Conservation (phyloP, 2,329 filamentous ascomycete genomes). For the Fusarium sambucinum region DNA sequence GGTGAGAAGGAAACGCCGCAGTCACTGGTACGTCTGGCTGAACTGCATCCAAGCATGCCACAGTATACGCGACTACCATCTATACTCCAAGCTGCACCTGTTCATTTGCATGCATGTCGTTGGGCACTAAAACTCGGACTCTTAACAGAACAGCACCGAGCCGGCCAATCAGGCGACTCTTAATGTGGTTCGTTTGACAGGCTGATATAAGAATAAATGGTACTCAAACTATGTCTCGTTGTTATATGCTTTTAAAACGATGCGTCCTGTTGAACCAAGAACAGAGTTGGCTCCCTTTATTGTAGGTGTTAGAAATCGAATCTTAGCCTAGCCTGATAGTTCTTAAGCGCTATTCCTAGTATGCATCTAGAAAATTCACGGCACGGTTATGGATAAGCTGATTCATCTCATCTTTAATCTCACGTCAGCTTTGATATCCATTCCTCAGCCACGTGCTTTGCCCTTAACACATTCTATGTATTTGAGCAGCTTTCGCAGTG, state of each 20-base stretch:
- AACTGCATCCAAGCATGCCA: background rate
- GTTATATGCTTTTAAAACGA: background rate
- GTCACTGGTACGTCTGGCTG: background rate
- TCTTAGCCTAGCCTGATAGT: background rate
- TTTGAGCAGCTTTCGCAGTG: background rate
- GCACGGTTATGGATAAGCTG: background rate
- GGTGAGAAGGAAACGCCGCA: background rate
- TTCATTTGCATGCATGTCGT: background rate
- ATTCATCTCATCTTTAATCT: background rate
- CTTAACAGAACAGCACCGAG: background rate
- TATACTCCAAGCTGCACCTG: background rate
- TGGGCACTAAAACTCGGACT: background rate
- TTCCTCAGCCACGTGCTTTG: background rate
- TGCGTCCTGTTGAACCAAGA: background rate
- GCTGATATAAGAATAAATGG: background rate
- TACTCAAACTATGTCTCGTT: background rate
- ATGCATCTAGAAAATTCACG: background rate
- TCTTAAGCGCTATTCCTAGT: background rate
- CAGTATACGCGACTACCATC: background rate
- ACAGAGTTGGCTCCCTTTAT: background rate
- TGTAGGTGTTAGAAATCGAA: background rate
- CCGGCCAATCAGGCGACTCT: background rate
- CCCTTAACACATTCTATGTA: background rate
- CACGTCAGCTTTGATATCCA: conserved; percentile 2
- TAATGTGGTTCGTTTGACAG: background rate